Percentiles rank a stretch among this genome's conserved stretches.
phyloP scores from a whole-genome alignment of 805 yeast genomes.

The Candida sithepensis region DNA sequence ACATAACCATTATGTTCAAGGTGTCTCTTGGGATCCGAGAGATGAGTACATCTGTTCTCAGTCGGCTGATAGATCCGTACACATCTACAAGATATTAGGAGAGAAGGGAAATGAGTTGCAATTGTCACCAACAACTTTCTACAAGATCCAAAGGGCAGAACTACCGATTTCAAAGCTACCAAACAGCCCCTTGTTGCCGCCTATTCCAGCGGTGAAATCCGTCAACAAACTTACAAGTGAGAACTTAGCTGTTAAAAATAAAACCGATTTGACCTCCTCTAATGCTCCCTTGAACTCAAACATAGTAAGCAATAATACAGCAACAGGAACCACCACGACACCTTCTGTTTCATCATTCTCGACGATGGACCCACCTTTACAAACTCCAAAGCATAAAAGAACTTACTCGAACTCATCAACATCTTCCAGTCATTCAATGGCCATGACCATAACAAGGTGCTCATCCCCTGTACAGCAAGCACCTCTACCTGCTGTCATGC shows the following conservation, averaged over 20 bases:
- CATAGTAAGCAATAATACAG: not conserved
- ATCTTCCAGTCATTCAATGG: conserved; percentile 31
- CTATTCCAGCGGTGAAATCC: conserved; percentile 4
- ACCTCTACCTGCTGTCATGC: conserved; percentile 49
- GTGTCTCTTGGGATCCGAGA: conserved; percentile 92
- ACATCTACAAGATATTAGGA: conserved; percentile 51
- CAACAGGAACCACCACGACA: not conserved
- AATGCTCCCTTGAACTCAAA: not conserved
- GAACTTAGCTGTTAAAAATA: conserved; percentile 16
- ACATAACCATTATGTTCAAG: conserved; percentile 91
- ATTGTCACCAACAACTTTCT: conserved; percentile 39
- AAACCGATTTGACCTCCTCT: conserved; percentile 6
- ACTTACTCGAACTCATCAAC: conserved; percentile 39
- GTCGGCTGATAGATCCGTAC: conserved; percentile 82
- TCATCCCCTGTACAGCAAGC: conserved; percentile 21
- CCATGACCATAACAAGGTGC: conserved; percentile 23
- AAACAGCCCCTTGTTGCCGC: not conserved
- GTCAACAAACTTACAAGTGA: conserved; percentile 19
- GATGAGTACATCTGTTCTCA: conserved; percentile 79
- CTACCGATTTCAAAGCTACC: conserved; percentile 36
- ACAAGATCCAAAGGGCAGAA: conserved; percentile 56
- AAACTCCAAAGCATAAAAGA: conserved; percentile 35
- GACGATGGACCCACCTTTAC: conserved; percentile 31
- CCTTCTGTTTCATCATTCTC: conserved; percentile 6
- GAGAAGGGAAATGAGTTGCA: conserved; percentile 25